Conservation (phyloP, 352 stramenopile genomes). For the Pythium dissimile region DNA sequence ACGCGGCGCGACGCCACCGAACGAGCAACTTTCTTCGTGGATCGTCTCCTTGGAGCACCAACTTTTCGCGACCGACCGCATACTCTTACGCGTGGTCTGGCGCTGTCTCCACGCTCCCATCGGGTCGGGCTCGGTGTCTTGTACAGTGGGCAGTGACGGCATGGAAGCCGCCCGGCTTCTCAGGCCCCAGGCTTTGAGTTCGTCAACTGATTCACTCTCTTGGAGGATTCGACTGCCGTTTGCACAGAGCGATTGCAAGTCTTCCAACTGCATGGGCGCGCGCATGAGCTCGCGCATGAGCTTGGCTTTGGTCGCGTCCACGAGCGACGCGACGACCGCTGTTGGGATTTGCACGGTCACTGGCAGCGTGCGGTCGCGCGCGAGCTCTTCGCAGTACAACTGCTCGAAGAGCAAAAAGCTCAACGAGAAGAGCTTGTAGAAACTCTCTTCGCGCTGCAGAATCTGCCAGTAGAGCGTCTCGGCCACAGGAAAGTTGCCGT, state of each 20-base stretch:
- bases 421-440: slow-evolving; percentile 59
- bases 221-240: slow-evolving; percentile 37
- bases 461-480: slow-evolving; percentile 64
- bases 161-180: too few relatives aligned
- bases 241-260: slow-evolving; percentile 39
- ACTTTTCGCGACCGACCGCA: slow-evolving; percentile 9
- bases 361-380: slow-evolving; percentile 27
- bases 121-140: neutral
- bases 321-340: slow-evolving; percentile 39
- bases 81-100: slow-evolving; percentile 14
- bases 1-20: slow-evolving; percentile 3
- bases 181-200: neutral
- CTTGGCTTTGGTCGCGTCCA: slow-evolving; percentile 37
- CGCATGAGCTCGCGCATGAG: slow-evolving; percentile 36
- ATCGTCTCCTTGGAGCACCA: slow-evolving; percentile 11
- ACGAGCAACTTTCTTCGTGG: neutral
- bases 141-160: neutral
- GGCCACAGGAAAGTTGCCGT: slow-evolving; percentile 45
- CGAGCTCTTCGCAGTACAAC: slow-evolving; percentile 58
- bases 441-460: slow-evolving; percentile 41
- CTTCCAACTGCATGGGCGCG: slow-evolving; percentile 37
- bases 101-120: slow-evolving; percentile 11
- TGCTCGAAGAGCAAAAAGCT: slow-evolving; percentile 65
- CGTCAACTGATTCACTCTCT: neutral
- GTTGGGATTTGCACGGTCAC: slow-evolving; percentile 19